These are phyloP conservation scores for Berberis thunbergii DNA, from an alignment of 164 flowering plant genomes.

Conservation along the genomic window DNA sequence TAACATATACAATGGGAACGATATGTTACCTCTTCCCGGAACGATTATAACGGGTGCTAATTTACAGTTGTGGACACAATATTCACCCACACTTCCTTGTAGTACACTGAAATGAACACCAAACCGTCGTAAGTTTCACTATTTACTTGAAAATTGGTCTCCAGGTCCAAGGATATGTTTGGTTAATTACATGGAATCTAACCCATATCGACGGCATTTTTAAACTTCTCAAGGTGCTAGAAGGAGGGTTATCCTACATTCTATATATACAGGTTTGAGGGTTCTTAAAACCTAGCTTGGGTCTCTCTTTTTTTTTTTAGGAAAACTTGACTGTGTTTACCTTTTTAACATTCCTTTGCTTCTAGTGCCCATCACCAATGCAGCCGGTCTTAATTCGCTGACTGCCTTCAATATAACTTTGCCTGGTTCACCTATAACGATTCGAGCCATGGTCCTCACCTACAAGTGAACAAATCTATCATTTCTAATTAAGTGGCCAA, in stretches of 20 bases:
- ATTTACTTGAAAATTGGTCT: neutral
- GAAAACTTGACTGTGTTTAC: constrained; percentile 15
- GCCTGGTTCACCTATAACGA: constrained; percentile 84
- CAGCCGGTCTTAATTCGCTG: constrained; percentile 71
- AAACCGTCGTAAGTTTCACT: neutral
- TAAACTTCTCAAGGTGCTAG: no score
- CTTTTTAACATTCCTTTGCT: constrained; percentile 71
- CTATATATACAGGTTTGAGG: no score
- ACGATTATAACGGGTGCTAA: constrained; percentile 73
- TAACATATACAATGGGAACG: neutral
- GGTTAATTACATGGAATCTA: no score
- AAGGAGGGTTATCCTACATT: no score
- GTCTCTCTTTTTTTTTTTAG: neutral
- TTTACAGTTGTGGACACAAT: constrained; percentile 83
- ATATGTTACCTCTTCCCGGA: constrained; percentile 64
- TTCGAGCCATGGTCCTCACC: constrained; percentile 64
- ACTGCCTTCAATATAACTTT: constrained; percentile 87
- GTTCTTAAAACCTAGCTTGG: no score
- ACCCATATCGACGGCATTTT: no score
- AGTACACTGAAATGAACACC: constrained; percentile 42
- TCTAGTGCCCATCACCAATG: constrained; percentile 86
- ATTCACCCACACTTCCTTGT: constrained; percentile 81
- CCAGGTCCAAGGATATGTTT: no score
- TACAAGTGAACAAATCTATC: constrained; percentile 6
- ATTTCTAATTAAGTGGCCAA: neutral